Evolutionary conservation across 2,329 filamentous ascomycete species (phyloP), one percentile per base, ranked within the genome.

Genomic region (Botrytis sinoallii): DNA sequence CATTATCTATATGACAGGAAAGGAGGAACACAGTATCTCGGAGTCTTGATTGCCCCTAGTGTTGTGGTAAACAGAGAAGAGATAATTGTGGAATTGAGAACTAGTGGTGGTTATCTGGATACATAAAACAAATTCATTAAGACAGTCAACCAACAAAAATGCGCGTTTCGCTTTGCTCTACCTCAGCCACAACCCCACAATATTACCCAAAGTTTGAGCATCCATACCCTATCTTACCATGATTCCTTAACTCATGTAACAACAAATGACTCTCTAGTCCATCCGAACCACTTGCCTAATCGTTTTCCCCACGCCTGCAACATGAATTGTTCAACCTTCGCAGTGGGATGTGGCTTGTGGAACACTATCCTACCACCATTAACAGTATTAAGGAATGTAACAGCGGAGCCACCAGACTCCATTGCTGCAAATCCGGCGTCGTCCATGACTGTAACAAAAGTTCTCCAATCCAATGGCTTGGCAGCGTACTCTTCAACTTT

Each of bases 41-140:
- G 14, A 8, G 0, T 29, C 8, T 18, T 29, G 5, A 14, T 1
- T 29, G 8, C 2, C 6, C n/a, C n/a, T 18, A 2, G 7, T 18
- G 3, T 16, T 55, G 2, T 16, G 52, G 14, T 29, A 2, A 29
- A 55, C 12, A 29, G 52, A 8, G 5, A 4, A 29, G n/a, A 55
- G n/a, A 29, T 55, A 6, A 14, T 16, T 29, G 12, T 29, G 1
- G 12, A 16, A n/a, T 4, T 55, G 48, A 4, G 10, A 55, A 55
- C 25, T n/a, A n/a, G 48, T n/a, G 25, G n/a, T 55, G 18, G 12
- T 55, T 18, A n/a, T 14, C 25, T 25, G n/a, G 25, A 12, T n/a
- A 18, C 14, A 55, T n/a, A 16, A 3, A 55, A 16, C 6, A 4
- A 18, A 29, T 29, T 18, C 3, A n/a, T 29, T 8, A 16, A 55